Conservation (phyloP, 129 eudicot genomes). For the Flaveria brownii region DNA sequence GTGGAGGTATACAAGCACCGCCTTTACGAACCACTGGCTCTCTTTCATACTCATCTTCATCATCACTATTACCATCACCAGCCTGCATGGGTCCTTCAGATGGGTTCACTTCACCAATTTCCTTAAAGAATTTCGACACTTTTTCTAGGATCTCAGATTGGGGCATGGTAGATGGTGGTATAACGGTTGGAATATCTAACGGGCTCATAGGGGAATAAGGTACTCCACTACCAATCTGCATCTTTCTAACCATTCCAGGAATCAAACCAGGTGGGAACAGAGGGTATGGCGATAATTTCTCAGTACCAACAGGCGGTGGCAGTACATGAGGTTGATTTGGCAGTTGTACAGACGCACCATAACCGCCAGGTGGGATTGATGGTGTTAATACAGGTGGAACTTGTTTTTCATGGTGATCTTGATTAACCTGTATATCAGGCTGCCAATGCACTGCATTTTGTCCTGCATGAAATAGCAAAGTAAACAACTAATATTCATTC, state of each 20-base stretch:
- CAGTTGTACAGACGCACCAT: slow-evolving; percentile 34
- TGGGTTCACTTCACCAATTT: slow-evolving; percentile 89
- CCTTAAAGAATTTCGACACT: slow-evolving; percentile 81
- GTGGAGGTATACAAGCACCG: slow-evolving; percentile 99
- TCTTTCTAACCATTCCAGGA: slow-evolving; percentile 95
- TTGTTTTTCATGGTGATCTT: slow-evolving; percentile 60
- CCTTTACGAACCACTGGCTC: slow-evolving; percentile 72
- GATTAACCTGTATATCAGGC: slow-evolving; percentile 55
- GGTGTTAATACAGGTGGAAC: slow-evolving; percentile 43
- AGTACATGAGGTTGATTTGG: slow-evolving; percentile 45
- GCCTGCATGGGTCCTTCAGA: slow-evolving; percentile 82
- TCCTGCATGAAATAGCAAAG: slow-evolving; percentile 32
- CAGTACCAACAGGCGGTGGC: slow-evolving; percentile 43
- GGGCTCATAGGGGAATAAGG: slow-evolving; percentile 99
- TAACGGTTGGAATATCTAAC: slow-evolving; percentile 82
- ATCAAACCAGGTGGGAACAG: slow-evolving; percentile 95
- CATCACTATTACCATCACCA: slow-evolving; percentile 45
- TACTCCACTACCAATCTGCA: slow-evolving; percentile 98
- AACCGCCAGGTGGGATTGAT: slow-evolving; percentile 45
- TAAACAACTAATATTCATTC: neutral
- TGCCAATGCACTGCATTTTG: slow-evolving; percentile 64
- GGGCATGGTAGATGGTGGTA: slow-evolving; percentile 77
- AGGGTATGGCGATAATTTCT: slow-evolving; percentile 83
- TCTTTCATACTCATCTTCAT: slow-evolving; percentile 73
- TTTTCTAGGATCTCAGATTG: slow-evolving; percentile 74